Conservation (phyloP, 2,329 filamentous ascomycete genomes). For the Colletotrichum tamarilloi region DNA sequence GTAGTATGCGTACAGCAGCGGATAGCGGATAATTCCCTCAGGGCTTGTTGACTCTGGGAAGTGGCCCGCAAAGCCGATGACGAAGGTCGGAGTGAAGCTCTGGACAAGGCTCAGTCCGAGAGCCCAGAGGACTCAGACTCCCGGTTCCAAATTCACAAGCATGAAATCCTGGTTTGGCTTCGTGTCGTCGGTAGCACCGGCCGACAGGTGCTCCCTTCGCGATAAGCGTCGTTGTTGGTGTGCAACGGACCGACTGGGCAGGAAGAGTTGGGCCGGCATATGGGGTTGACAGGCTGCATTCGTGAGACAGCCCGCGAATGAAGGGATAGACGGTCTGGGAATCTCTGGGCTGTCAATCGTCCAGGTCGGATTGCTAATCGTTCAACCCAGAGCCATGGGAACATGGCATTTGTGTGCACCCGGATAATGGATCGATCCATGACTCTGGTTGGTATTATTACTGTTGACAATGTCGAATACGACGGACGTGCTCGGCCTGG, state of each 20-base stretch:
- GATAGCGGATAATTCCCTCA: slow-evolving; percentile 5
- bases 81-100: neutral
- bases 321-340: too few species aligned
- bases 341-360: too few species aligned
- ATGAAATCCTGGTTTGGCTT: neutral
- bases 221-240: neutral
- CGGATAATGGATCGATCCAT: too few species aligned
- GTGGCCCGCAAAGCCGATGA: neutral
- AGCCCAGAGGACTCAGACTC: too few species aligned
- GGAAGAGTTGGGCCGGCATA: neutral
- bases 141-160: neutral
- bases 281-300: neutral
- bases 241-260: neutral
- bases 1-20: neutral
- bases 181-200: neutral
- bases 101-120: neutral
- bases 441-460: too few species aligned
- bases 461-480: too few species aligned
- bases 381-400: too few species aligned
- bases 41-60: neutral
- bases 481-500: too few species aligned
- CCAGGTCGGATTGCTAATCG: too few species aligned
- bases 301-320: too few species aligned
- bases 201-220: neutral
- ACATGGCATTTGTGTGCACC: too few species aligned